phyloP scores from a whole-genome alignment of 352 stramenopile genomes.

The Aphanomyces astaci region DNA sequence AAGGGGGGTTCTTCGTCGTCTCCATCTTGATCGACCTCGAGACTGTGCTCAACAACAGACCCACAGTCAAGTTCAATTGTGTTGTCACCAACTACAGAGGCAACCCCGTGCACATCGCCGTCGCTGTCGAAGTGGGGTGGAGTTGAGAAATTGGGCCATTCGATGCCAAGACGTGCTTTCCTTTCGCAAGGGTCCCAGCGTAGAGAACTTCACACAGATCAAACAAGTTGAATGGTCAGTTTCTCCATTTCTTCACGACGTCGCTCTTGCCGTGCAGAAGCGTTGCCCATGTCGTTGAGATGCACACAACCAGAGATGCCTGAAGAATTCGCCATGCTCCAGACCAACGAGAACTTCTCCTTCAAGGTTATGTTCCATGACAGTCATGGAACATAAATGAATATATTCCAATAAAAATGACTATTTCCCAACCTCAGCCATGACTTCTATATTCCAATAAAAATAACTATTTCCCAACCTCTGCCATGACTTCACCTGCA shows the following conservation, averaged over 20 bases:
- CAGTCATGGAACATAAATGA: no score
- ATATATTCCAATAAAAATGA: no score
- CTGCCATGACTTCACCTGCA: slow-evolving; percentile 1
- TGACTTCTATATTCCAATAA: no score
- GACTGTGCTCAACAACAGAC: neutral
- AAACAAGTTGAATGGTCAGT: neutral
- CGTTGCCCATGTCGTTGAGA: neutral
- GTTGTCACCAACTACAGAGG: neutral
- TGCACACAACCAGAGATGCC: neutral
- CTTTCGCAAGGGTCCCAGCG: neutral
- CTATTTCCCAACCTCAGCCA: no score
- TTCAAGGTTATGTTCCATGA: neutral
- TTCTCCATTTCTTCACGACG: neutral
- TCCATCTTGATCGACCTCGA: no score
- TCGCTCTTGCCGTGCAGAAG: neutral
- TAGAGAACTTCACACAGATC: neutral
- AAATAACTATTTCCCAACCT: no score
- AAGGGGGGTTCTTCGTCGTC: no score
- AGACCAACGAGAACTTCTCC: neutral
- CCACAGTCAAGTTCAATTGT: neutral
- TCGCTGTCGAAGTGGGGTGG: neutral
- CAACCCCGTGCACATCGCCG: neutral
- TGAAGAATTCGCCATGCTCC: neutral
- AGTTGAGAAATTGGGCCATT: neutral
- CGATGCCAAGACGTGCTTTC: neutral